Base-by-base conservation (phyloP, 176 grass and related monocot genomes). In the Zoysia japonica region DNA sequence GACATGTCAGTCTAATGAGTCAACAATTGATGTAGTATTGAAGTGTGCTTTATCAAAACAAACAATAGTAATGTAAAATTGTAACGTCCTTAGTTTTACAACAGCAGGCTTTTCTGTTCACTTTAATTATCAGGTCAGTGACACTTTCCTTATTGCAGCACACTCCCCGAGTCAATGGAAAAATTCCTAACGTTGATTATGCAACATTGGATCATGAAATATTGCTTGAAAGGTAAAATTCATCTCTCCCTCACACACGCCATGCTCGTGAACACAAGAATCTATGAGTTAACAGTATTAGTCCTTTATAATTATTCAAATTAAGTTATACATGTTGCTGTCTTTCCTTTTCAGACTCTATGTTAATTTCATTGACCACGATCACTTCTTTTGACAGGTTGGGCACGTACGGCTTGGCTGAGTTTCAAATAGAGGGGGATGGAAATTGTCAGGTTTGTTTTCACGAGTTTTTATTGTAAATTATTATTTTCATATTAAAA, bases 391-490 rank as follows among this genome's bases (percentile, higher is more conserved):
- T 87, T 84, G 63, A 69, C 88, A 99, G 96, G 70, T 37, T 99
- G 74, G 85, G 77, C 13, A 89, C 52, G 61, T 99, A 99, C 28
- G 96, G 96, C 74, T 83, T 99, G 79, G 86, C 86, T 40, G 96
- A 95, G 78, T 89, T 99, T 42, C 96, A 95, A 42, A 91, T 99
- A 82, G 96, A 95, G 66, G 96, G 96, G 45, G 92, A 95, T 88
- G 92, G 92, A 4, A 99, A 99, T 84, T 99, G 96, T 87, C 96
- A 99, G 90, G 92, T 99, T 75, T 70, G 70, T 69, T 75, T 72
- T 70, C 28, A 19, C 51, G 47, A 35, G n/a, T 46, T 17, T 54
- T 67, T 57, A 14, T 7, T 1, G 38, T 0, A 77, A 42, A 76
- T 11, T 48, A 74, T 2, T 37, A 20, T 48, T 85, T 85, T 70